These are phyloP conservation scores for Populus hybrid DNA, from an alignment of 441 rosid species.

Conservation along the genomic window DNA sequence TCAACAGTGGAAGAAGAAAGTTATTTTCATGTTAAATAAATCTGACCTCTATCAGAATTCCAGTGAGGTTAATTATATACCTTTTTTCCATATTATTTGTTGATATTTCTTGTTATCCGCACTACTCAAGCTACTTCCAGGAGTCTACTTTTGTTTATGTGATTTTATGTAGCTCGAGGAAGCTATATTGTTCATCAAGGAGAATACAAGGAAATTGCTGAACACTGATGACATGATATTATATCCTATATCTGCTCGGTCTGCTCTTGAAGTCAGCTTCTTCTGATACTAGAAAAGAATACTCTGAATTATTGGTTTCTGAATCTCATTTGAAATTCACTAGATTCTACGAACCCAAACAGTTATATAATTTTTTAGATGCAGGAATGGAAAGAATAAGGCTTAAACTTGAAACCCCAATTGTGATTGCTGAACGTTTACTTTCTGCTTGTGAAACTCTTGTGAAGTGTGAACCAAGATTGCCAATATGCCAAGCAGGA, in stretches of 20 bases:
- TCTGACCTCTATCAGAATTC: conserved; percentile 79
- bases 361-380: conserved; percentile 78
- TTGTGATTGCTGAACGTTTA: conserved; percentile 71
- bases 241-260: conserved; percentile 83
- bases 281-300: conserved; percentile 42
- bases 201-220: conserved; percentile 72
- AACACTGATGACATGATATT: conserved; percentile 61
- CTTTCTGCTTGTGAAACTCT: conserved; percentile 67
- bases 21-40: conserved; percentile 82
- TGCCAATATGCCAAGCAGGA: conserved; percentile 58
- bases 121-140: conserved; percentile 4
- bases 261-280: conserved; percentile 71
- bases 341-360: conserved; percentile 66
- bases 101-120: conserved; percentile 1
- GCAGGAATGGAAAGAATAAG: conserved; percentile 81
- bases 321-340: conserved; percentile 48
- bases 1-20: conserved; percentile 95
- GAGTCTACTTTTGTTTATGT: conserved; percentile 9
- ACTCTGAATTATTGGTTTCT: conserved; percentile 29
- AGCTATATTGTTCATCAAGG: conserved; percentile 73
- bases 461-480: conserved; percentile 41
- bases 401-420: conserved; percentile 96
- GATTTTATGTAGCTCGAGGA: conserved; percentile 71
- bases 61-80: conserved; percentile 53
- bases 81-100: conserved; percentile 2